Evolutionary conservation across 2,329 filamentous ascomycete genomes (phyloP), one percentile per base, ranked within the genome.

Genomic region (Zasmidium cellare): DNA sequence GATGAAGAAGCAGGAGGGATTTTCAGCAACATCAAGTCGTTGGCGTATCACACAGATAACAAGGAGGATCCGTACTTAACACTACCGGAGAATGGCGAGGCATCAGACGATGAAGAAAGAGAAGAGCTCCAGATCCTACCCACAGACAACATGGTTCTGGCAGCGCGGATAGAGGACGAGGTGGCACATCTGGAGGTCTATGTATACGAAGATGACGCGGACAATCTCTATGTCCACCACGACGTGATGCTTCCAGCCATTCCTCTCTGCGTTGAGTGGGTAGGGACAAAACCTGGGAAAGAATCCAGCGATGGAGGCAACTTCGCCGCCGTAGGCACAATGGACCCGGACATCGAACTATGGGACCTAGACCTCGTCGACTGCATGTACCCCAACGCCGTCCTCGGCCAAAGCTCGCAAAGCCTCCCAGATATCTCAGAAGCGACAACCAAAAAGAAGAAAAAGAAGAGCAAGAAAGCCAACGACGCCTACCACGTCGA

Each of bases 241-340:
- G 94, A 99, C 76, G 96, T 99, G 69, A 97, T 99, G 93, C 84
- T 99, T 56, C 94, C 94, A 28, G 93, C 93, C 22, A 96, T 99
- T 71, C 94, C 94, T 11, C 85, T 99, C 6, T 94, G 91, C 70
- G 84, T 97, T 44, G 94, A 99, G 79, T 99, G 94, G 94, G 78
- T 99, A 46, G 91, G 97, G 73, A 82, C 96, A 56, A 88, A 91
- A n/a, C 91, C 96, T 35, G 88, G 89, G 64, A 91, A 91, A 73
- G 58, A 57, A 41, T 75, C 84, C 60, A 85, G 89, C 63, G 81
- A 84, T 22, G 84, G 82, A 51, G 94, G 90, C 56, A 99, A 96
- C 78, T 97, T 93, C 67, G 92, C 96, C 20, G 94, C 94, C 3
- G 86, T 99, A 38, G 94, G 92, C 57, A 97, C 94, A 3, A 96